These are phyloP conservation scores for Lipomyces sp. DNA, from an alignment of 805 yeast species.

Conservation along the genomic window DNA sequence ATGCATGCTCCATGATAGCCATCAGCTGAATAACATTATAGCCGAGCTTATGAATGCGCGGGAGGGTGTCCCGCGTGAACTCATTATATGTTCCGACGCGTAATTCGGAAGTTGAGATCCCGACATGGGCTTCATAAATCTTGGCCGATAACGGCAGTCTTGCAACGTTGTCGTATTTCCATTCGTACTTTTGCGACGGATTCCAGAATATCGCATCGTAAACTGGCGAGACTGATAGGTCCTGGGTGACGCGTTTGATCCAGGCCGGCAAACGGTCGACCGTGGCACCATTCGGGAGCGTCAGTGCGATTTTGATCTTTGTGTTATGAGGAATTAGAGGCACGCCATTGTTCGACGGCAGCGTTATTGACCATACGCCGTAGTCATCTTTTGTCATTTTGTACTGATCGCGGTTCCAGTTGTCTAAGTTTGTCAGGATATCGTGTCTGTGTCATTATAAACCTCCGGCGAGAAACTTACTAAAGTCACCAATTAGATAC, in stretches of 20 bases:
- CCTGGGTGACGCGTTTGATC: slow-evolving; percentile 78
- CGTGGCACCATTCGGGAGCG: slow-evolving; percentile 66
- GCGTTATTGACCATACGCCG: slow-evolving; percentile 68
- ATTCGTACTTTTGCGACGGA: slow-evolving; percentile 63
- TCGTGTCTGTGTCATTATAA: background rate
- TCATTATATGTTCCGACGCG: slow-evolving; percentile 82
- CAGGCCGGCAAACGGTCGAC: slow-evolving; percentile 89
- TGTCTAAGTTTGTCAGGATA: slow-evolving; percentile 44
- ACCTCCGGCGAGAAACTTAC: slow-evolving; percentile 16
- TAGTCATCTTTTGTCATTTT: slow-evolving; percentile 63
- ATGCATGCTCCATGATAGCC: slow-evolving; percentile 99
- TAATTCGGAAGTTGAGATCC: slow-evolving; percentile 91
- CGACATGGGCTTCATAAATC: slow-evolving; percentile 91
- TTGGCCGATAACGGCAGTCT: slow-evolving; percentile 61
- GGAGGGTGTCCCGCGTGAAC: slow-evolving; percentile 78
- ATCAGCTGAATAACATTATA: slow-evolving; percentile 92
- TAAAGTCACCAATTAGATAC: slow-evolving; percentile 89
- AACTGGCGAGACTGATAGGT: slow-evolving; percentile 50
- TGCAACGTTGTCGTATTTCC: slow-evolving; percentile 52
- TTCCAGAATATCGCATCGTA: slow-evolving; percentile 96
- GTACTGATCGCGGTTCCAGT: slow-evolving; percentile 69
- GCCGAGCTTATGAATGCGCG: slow-evolving; percentile 82
- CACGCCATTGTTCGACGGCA: slow-evolving; percentile 61
- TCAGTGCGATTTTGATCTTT: slow-evolving; percentile 66
- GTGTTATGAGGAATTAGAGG: slow-evolving; percentile 82